Conservation (phyloP, 495 filamentous ascomycete species). For the Neurospora pannonica region DNA sequence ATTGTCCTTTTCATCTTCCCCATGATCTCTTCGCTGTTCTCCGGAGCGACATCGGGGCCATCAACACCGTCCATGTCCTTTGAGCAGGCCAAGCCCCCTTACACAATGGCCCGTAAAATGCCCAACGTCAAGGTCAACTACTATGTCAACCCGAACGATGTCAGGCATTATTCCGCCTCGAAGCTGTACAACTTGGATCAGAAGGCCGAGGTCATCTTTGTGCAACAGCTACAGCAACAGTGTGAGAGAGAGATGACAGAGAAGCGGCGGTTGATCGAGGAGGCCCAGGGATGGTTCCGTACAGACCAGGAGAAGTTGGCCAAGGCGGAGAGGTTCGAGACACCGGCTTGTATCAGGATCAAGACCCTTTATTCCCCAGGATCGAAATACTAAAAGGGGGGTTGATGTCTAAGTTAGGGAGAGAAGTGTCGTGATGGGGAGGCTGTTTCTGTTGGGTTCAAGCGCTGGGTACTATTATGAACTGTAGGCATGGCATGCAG, state of each 20-base stretch:
- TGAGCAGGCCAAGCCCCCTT: constrained; percentile 53
- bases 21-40: constrained; percentile 72
- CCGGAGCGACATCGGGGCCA: constrained; percentile 43
- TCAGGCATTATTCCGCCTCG: constrained; percentile 53
- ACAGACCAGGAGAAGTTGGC: constrained; percentile 67
- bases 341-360: constrained; percentile 30
- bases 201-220: constrained; percentile 62
- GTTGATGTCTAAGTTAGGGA: background rate
- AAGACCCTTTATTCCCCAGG: constrained; percentile 9
- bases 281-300: constrained; percentile 85
- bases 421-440: background rate
- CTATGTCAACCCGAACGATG: constrained; percentile 71
- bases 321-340: constrained; percentile 29
- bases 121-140: constrained; percentile 64
- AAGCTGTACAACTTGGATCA: constrained; percentile 68
- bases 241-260: constrained; percentile 63
- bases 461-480: background rate
- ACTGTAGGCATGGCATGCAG: background rate
- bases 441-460: background rate
- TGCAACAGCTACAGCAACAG: constrained; percentile 51
- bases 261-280: constrained; percentile 57
- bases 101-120: constrained; percentile 65
- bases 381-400: background rate
- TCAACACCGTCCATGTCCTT: constrained; percentile 61
- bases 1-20: constrained; percentile 84